Conservation (phyloP, 441 rosid genomes). For the Arabidopsis lyrata region DNA sequence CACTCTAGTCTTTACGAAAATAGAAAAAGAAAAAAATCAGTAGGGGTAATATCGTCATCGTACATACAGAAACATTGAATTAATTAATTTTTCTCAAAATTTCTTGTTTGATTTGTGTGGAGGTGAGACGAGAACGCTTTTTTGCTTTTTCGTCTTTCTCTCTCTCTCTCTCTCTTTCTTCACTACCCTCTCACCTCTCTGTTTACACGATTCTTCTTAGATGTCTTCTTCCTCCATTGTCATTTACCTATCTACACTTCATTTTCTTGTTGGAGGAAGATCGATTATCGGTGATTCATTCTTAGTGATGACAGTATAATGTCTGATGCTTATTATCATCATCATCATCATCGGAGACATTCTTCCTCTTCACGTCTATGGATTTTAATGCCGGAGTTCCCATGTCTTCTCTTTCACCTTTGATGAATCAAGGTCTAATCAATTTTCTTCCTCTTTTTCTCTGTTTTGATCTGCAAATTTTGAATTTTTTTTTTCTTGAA, state of each 20-base stretch:
- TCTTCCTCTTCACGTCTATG: conserved; percentile 54
- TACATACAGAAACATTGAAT: background rate
- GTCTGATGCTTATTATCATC: conserved; percentile 42
- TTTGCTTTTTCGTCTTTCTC: conserved; percentile 43
- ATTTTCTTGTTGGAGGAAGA: conserved; percentile 22
- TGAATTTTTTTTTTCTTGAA: background rate
- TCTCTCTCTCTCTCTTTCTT: conserved; percentile 15
- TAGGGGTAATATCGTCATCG: conserved; percentile 30
- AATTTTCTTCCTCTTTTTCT: background rate
- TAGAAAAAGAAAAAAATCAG: background rate
- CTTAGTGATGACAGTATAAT: conserved; percentile 42
- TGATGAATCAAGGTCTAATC: conserved; percentile 61
- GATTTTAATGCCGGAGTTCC: conserved; percentile 80
- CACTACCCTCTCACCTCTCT: conserved; percentile 34
- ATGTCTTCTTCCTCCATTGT: conserved; percentile 43
- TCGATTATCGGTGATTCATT: conserved; percentile 12
- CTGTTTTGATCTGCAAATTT: conserved; percentile 12
- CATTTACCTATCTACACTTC: conserved; percentile 30
- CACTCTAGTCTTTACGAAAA: background rate
- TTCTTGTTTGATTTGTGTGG: conserved; percentile 56
- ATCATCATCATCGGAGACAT: conserved; percentile 29
- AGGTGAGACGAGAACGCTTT: conserved; percentile 61
- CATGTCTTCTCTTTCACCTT: conserved; percentile 72
- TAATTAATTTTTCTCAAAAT: background rate
- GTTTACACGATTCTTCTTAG: conserved; percentile 41